These are phyloP conservation scores for Dillenia turbinata DNA, from an alignment of 164 flowering plant species.

Conservation along the genomic window DNA sequence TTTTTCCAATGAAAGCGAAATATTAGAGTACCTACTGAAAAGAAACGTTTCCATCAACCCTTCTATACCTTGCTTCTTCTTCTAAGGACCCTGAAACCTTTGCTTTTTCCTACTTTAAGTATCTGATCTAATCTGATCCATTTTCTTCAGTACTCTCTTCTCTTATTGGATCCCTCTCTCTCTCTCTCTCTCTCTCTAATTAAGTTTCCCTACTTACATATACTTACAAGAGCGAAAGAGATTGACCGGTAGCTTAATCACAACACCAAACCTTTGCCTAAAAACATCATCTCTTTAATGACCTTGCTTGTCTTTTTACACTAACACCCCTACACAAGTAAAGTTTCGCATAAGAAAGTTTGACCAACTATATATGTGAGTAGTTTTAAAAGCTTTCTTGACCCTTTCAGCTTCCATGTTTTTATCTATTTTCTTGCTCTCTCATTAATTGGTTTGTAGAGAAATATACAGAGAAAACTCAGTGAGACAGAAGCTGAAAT, in stretches of 20 bases:
- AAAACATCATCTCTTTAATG: constrained; percentile 14
- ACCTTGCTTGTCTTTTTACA: constrained; percentile 14
- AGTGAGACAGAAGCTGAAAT: constrained; percentile 3
- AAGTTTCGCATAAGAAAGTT: constrained; percentile 20
- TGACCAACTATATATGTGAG: constrained; percentile 12
- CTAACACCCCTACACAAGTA: constrained; percentile 12
- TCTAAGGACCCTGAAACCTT: constrained; percentile 35
- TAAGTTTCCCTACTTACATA: constrained; percentile 1
- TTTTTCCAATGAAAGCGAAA: constrained; percentile 39
- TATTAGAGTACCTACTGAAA: constrained; percentile 22
- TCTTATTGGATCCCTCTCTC: constrained; percentile 30
- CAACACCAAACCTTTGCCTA: background rate
- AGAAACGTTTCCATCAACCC: constrained; percentile 52
- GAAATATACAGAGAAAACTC: constrained; percentile 8
- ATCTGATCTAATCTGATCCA: constrained; percentile 23
- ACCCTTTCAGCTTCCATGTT: background rate
- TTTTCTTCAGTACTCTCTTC: constrained; percentile 27
- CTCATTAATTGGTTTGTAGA: background rate
- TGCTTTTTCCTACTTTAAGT: constrained; percentile 61
- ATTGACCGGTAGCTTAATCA: constrained; percentile 18
- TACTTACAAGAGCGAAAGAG: constrained; percentile 1
- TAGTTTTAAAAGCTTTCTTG: background rate
- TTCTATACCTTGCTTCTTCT: constrained; percentile 25
- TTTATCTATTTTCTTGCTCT: background rate
- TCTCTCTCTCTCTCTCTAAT: constrained; percentile 5